Percentiles rank a stretch among this genome's conserved stretches.
phyloP scores from a whole-genome alignment of 2,329 filamentous ascomycete species.

The Curvularia verruculosa region DNA sequence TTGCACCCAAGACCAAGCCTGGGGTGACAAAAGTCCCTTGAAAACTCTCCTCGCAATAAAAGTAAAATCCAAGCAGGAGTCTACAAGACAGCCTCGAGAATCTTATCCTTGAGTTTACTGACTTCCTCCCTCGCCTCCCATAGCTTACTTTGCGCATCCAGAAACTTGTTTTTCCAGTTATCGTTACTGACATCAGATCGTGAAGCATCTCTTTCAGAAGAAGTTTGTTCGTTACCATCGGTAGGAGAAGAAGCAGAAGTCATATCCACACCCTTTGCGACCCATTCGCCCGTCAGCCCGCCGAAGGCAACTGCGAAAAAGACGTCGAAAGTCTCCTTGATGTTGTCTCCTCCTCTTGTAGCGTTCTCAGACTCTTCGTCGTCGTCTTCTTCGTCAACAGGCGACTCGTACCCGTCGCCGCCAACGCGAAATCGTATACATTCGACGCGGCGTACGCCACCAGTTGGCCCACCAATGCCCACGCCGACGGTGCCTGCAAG shows the following conservation, averaged over 20 bases:
- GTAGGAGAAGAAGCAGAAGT: neutral
- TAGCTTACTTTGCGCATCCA: conserved; percentile 43
- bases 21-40: neutral
- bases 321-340: conserved; percentile 54
- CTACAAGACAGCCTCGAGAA: conserved; percentile 49
- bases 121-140: conserved; percentile 46
- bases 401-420: conserved; percentile 50
- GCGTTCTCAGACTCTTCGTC: conserved; percentile 21
- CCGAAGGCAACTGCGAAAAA: conserved; percentile 52
- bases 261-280: conserved; percentile 47
- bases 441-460: conserved; percentile 48
- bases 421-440: conserved; percentile 52
- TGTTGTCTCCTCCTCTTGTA: conserved; percentile 15
- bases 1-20: neutral
- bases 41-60: neutral
- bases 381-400: conserved; percentile 50
- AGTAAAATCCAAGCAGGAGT: neutral
- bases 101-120: conserved; percentile 44
- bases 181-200: conserved; percentile 20
- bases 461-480: conserved; percentile 41
- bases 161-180: conserved; percentile 44
- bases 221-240: conserved; percentile 1
- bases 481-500: conserved; percentile 45
- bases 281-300: conserved; percentile 51
- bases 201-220: conserved; percentile 8